These are phyloP conservation scores for Nasturtium officinale DNA, from an alignment of 345 rosid species.

Conservation along the genomic window DNA sequence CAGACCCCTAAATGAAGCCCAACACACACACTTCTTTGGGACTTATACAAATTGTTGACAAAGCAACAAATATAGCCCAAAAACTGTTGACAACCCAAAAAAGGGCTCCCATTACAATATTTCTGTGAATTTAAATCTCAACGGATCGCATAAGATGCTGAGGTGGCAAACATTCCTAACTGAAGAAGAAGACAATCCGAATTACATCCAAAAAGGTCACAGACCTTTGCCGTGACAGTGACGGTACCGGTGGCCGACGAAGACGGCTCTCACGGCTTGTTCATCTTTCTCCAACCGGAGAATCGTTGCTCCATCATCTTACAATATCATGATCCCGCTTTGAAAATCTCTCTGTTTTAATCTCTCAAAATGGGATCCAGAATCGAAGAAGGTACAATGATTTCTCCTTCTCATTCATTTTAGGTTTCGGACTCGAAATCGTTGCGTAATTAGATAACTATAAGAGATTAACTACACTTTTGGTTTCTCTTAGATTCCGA, in stretches of 20 bases:
- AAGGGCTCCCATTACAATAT: neutral
- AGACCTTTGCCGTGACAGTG: constrained; percentile 31
- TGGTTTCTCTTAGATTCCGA: neutral
- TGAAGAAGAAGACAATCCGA: constrained; percentile 28
- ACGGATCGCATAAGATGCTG: constrained; percentile 23
- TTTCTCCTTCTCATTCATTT: constrained; percentile 10
- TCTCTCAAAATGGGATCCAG: constrained; percentile 39
- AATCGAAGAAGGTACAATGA: constrained; percentile 42
- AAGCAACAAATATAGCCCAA: neutral
- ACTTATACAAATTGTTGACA: neutral
- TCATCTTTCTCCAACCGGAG: constrained; percentile 25
- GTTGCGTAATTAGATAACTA: neutral
- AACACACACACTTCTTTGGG: neutral
- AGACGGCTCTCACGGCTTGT: constrained; percentile 1
- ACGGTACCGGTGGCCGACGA: constrained; percentile 14
- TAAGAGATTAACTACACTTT: neutral
- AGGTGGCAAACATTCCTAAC: constrained; percentile 37
- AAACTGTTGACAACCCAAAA: neutral
- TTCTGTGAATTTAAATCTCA: constrained; percentile 18
- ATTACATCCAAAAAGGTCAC: constrained; percentile 36
- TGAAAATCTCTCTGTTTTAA: constrained; percentile 12
- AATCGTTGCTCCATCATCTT: neutral
- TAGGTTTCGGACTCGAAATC: neutral
- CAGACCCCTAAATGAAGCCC: neutral
- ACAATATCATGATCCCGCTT: constrained; percentile 29